phyloP scores from a whole-genome alignment of 2,329 filamentous ascomycete species.

The Cladophialophora bantiana region DNA sequence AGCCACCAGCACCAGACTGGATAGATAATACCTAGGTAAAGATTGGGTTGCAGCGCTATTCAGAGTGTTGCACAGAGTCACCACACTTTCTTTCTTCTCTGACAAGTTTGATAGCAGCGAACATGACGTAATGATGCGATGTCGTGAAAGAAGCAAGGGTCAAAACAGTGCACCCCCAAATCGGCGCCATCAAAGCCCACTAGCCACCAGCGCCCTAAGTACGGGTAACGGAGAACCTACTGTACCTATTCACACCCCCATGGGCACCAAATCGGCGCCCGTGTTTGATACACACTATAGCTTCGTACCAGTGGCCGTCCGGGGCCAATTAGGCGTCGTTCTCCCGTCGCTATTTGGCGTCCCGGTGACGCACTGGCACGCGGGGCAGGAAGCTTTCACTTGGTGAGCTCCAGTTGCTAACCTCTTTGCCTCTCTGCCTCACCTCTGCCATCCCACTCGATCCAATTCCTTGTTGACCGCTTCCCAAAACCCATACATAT shows the following conservation, averaged over 20 bases:
- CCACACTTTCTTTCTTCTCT: background rate
- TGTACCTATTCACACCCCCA: background rate
- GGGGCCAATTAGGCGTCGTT: background rate
- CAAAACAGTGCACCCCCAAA: too few species aligned
- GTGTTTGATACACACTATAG: background rate
- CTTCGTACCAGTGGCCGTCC: background rate
- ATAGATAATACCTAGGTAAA: background rate
- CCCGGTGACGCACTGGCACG: slow-evolving; percentile 7
- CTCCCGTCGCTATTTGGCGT: background rate
- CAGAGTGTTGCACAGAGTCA: background rate
- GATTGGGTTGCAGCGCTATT: background rate
- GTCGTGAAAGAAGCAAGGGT: too few species aligned
- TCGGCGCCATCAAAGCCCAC: too few species aligned
- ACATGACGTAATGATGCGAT: too few species aligned
- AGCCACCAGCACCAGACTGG: background rate
- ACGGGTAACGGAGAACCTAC: background rate
- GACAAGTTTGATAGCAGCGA: too few species aligned
- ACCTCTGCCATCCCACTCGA: slow-evolving; percentile 8
- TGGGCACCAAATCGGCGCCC: background rate
- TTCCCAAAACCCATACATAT: slow-evolving; percentile 13
- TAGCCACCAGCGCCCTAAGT: too few species aligned
- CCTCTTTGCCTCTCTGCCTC: slow-evolving; percentile 1
- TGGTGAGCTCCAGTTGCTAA: background rate
- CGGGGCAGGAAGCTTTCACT: slow-evolving; percentile 2
- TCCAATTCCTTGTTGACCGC: slow-evolving; percentile 12